Base-by-base conservation (phyloP, 2,329 filamentous ascomycete species). In the Ilyonectria robusta region DNA sequence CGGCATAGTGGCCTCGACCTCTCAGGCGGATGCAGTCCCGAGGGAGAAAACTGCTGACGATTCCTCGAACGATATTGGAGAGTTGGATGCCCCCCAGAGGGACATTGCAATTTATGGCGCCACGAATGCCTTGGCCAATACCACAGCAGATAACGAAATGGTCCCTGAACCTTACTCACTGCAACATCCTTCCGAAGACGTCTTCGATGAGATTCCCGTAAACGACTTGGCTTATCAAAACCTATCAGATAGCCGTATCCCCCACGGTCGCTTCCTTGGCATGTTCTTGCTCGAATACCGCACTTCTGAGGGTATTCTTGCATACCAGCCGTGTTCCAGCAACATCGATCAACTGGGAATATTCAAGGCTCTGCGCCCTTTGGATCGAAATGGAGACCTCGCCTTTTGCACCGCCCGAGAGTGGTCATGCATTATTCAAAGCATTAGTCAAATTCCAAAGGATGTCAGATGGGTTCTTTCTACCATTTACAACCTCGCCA, bases 401-500 rank as follows among this genome's bases (percentile, higher is more conserved):
- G 0, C 77, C 15, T 79, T 80, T 69, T 72, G 67, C 33, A 44
- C 64, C 21, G 78, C 78, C 17, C 74, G 79, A 17, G 53, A 65
- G 6, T 81, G 79, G 79, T 75, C 77, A 6, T 81, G 79, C 58
- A 69, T 71, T 10, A 29, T 72, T 2, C 79, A 81, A 58, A 65
- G 72, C 6, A 19, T 29, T 1, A 6, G 37, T 2, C 10, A 33
- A 6, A 62, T 81, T 2, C 78, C 78, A 17, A 77, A 70, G 50
- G 72, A 76, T 35, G 59, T 80, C 46, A 74, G 79, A 69, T 80
- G 71, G 78, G 61, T 80, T 35, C 75, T 80, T 26, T 71, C 77
- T 31, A 73, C 56, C 48, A 65, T 80, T 23, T 81, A 77, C 68
- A 72, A 80, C 69, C 77, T 80, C 21, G 63, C 76, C 57, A 74